Conservation (phyloP, 495 filamentous ascomycete species). For the Daldinia loculata region DNA sequence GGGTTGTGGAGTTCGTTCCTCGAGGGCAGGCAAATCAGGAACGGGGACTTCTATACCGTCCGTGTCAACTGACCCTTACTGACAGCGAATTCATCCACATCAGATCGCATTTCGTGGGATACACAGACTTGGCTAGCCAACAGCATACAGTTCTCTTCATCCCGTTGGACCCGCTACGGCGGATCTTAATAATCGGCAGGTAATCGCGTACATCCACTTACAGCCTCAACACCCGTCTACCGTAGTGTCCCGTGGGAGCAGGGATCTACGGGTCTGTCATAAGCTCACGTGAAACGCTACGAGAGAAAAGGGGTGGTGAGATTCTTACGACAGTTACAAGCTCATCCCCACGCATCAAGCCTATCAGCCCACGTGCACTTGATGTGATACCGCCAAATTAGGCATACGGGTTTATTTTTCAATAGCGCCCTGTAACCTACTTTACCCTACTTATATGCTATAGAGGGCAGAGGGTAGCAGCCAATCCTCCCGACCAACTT, state of each 20-base stretch:
- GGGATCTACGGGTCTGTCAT: conserved; percentile 7
- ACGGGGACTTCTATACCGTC: conserved; percentile 14
- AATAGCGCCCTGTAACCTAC: neutral
- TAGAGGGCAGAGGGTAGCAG: neutral
- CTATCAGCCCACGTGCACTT: conserved; percentile 23
- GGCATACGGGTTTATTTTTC: conserved; percentile 19
- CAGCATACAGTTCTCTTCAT: conserved; percentile 7
- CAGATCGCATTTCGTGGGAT: conserved; percentile 34
- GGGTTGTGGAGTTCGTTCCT: conserved; percentile 31
- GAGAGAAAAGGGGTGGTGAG: conserved; percentile 13
- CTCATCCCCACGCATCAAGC: conserved; percentile 21
- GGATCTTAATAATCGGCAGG: conserved; percentile 43
- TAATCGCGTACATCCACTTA: conserved; percentile 35
- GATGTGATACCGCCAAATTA: conserved; percentile 33
- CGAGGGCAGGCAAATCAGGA: conserved; percentile 35
- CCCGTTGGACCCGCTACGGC: conserved; percentile 31
- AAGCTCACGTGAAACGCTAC: conserved; percentile 32
- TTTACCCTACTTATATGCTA: neutral
- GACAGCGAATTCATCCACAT: conserved; percentile 35
- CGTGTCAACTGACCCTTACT: conserved; percentile 42
- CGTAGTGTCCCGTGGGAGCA: conserved; percentile 18
- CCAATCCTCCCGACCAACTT: neutral
- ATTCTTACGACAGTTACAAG: conserved; percentile 9
- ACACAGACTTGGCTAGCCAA: conserved; percentile 35
- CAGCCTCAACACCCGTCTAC: conserved; percentile 27